These are phyloP conservation scores for Silene noctiflora DNA, from an alignment of 179 eudicot species.

Conservation along the genomic window DNA sequence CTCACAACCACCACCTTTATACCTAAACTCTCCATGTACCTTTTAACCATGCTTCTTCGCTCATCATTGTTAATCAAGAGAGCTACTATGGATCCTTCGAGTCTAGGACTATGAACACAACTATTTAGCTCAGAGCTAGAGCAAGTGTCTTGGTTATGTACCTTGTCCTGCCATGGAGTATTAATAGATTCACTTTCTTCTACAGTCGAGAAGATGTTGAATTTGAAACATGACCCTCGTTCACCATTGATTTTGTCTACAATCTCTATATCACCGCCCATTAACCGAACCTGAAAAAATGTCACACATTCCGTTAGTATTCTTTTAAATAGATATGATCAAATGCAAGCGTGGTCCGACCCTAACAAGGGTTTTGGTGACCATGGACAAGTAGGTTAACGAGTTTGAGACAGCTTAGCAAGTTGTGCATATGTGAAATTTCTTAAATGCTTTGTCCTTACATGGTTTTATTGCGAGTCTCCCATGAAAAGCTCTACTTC, in stretches of 20 bases:
- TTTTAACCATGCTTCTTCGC: constrained; percentile 36
- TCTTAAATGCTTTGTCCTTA: too few relatives aligned
- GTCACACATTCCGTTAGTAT: background rate
- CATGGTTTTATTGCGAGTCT: too few relatives aligned
- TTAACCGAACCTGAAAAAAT: constrained; percentile 63
- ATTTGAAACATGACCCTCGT: constrained; percentile 69
- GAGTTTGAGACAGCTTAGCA: background rate
- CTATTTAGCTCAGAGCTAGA: constrained; percentile 26
- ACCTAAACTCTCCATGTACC: constrained; percentile 52
- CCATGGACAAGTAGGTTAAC: background rate
- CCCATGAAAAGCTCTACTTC: too few relatives aligned
- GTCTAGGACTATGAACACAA: constrained; percentile 36
- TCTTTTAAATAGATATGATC: too few relatives aligned
- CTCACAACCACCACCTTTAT: constrained; percentile 41
- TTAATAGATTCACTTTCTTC: constrained; percentile 14
- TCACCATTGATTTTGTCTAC: constrained; percentile 55
- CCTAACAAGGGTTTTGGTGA: too few relatives aligned
- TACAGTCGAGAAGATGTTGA: constrained; percentile 45
- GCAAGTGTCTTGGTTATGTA: constrained; percentile 23
- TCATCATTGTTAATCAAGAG: constrained; percentile 49
- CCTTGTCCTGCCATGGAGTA: constrained; percentile 6
- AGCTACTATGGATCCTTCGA: constrained; percentile 45
- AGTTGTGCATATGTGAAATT: too few relatives aligned
- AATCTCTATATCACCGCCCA: constrained; percentile 89
- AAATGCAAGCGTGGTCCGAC: too few relatives aligned